Evolutionary conservation across 768 basidiomycete genomes (phyloP), one percentile per base, ranked within the genome.

Genomic region (Rhizopogon rudus): DNA sequence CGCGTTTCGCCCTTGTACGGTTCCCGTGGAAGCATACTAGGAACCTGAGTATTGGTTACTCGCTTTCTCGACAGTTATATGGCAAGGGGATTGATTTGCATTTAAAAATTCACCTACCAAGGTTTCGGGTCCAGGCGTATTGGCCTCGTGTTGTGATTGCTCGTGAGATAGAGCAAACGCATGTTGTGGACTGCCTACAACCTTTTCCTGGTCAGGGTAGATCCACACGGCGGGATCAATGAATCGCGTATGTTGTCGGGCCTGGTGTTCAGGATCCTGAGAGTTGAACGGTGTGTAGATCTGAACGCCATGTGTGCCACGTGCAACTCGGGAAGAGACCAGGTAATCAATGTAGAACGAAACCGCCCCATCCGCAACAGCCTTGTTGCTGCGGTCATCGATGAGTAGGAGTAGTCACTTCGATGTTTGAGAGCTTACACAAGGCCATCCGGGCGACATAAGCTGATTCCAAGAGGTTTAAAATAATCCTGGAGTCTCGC

Each of bases 281-380:
- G 60, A 12, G 25, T 75, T 56, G 56, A 65, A 81, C 0, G 28
- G 16, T 3, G 57, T 61, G 17, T 31, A 12, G 42, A 71, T 70
- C 41, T 71, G 55, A 12, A 68, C 60, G 2, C 76, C 75, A 37
- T 76, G 76, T 0, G 75, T 76, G 51, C 67, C 60, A 51, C 70
- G 74, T 6, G 79, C 69, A 1, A 80, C 67, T 37, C 80, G 73
- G 9, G 69, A 67, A 0, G 71, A 67, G 9, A 81, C 79, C 16
- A 73, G 72, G 56, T 75, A 75, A 44, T 81, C 77, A 1, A 82
- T 50, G 41, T 67, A 70, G 55, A 60, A 74, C 6, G 64, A 68
- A 4, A 71, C 60, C 0, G 73, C 77, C 0, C 81, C 80, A 57
- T 81, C 77, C 0, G 81, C 78, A 14, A 82, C 78, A 0, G 79